These are phyloP conservation scores for Endothia cerciana DNA, from an alignment of 2,329 filamentous ascomycete genomes.

Conservation along the genomic window DNA sequence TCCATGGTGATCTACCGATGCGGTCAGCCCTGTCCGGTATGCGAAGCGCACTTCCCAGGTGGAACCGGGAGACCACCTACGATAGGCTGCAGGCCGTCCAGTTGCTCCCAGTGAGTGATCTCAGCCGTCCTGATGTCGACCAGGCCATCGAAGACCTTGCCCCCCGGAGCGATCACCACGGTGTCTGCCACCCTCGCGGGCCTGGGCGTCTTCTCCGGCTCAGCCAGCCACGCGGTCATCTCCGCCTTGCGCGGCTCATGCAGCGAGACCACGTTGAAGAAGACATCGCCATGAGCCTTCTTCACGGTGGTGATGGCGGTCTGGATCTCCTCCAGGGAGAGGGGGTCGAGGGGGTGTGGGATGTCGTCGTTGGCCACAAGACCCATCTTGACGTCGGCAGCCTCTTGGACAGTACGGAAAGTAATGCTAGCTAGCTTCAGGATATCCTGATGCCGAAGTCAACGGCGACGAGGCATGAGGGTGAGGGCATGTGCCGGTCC, in stretches of 20 bases:
- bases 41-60: background rate
- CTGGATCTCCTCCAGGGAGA: conserved; percentile 74
- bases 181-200: conserved; percentile 79
- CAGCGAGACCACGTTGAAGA: conserved; percentile 85
- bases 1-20: conserved; percentile 78
- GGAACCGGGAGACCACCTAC: conserved; percentile 47
- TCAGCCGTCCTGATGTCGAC: conserved; percentile 71
- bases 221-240: conserved; percentile 78
- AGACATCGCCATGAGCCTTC: conserved; percentile 70
- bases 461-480: background rate
- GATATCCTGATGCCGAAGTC: background rate
- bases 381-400: conserved; percentile 30
- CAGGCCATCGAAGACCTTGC: conserved; percentile 81
- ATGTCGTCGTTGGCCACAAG: conserved; percentile 20
- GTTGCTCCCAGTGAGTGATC: conserved; percentile 74
- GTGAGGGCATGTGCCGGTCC: background rate
- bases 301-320: conserved; percentile 69
- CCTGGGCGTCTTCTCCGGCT: conserved; percentile 61
- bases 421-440: background rate
- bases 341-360: conserved; percentile 76
- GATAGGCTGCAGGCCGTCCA: conserved; percentile 80
- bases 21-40: conserved; percentile 24
- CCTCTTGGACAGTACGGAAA: background rate
- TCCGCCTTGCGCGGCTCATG: conserved; percentile 84
- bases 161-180: conserved; percentile 77